A percentile compares a stretch with the other conserved stretches of the same genome.
Conservation (phyloP, 1,284 basidiomycete genomes). For the Marasmius fiardii region DNA sequence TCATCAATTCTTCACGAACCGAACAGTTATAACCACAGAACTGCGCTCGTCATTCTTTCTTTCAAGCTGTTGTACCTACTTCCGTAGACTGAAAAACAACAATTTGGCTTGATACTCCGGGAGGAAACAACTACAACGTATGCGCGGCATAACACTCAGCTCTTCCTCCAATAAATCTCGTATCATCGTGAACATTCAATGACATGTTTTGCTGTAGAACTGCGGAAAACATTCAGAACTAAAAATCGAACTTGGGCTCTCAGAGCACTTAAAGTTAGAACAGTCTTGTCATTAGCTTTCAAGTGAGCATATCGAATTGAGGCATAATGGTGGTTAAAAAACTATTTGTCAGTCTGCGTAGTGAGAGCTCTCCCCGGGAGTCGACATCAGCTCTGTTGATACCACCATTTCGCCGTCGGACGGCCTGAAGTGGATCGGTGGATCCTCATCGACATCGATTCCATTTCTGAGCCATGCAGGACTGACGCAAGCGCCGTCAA, state of each 20-base stretch:
- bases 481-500: no score
- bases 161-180: slow-evolving; percentile 74
- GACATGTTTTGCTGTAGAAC: slow-evolving; percentile 96
- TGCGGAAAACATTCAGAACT: slow-evolving; percentile 29
- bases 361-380: background rate
- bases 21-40: slow-evolving; percentile 97
- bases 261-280: no score
- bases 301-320: slow-evolving; percentile 99
- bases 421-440: no score
- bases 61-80: slow-evolving; percentile 96
- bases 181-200: slow-evolving; percentile 99
- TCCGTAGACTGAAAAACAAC: slow-evolving; percentile 92
- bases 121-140: slow-evolving; percentile 30
- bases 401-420: no score
- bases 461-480: no score
- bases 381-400: no score
- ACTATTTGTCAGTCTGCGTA: slow-evolving; percentile 89
- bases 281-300: slow-evolving; percentile 85
- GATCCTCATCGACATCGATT: no score
- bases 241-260: background rate
- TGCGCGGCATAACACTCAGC: slow-evolving; percentile 92
- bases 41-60: slow-evolving; percentile 96
- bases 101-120: slow-evolving; percentile 42
- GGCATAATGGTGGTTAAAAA: slow-evolving; percentile 97
- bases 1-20: slow-evolving; percentile 51